A percentile compares a stretch with the other conserved stretches of the same genome.
Conservation (phyloP, 306 rosid species). For the Malus sieversii region DNA sequence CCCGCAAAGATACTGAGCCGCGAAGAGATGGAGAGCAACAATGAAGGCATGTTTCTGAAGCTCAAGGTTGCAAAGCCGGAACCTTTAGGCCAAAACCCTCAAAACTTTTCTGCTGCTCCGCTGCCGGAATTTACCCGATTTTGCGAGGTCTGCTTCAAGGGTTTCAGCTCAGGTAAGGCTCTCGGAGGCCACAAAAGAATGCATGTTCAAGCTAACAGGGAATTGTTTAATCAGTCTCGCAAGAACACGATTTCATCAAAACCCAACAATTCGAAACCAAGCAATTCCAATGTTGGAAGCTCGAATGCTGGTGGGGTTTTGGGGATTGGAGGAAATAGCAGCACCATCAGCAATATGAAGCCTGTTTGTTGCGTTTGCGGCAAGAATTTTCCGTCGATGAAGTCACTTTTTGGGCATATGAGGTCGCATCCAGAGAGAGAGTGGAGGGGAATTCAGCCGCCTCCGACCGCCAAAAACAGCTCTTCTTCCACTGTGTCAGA, state of each 20-base stretch:
- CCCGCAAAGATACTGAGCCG: background rate
- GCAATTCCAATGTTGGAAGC: background rate
- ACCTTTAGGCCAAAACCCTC: background rate
- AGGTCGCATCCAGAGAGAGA: conserved; percentile 29
- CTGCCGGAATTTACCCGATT: background rate
- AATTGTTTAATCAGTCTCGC: background rate
- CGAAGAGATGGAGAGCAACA: background rate
- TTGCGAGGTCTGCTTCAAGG: conserved; percentile 27
- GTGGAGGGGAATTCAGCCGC: conserved; percentile 34
- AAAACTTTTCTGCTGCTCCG: background rate
- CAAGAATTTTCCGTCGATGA: conserved; percentile 26
- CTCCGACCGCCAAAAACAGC: conserved; percentile 2
- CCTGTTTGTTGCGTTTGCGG: conserved; percentile 17
- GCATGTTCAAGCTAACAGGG: conserved; percentile 18
- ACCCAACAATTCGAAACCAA: background rate
- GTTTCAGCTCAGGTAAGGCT: conserved; percentile 35
- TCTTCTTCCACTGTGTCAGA: conserved; percentile 16
- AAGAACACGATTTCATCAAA: background rate
- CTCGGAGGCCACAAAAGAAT: conserved; percentile 52
- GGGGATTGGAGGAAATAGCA: background rate
- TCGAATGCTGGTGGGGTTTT: background rate
- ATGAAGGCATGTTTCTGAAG: conserved; percentile 1
- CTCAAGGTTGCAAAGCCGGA: conserved; percentile 14
- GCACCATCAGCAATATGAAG: background rate
- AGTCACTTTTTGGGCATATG: conserved; percentile 34